phyloP scores from a whole-genome alignment of 306 rosid species.

The Vachellia collinsii region DNA sequence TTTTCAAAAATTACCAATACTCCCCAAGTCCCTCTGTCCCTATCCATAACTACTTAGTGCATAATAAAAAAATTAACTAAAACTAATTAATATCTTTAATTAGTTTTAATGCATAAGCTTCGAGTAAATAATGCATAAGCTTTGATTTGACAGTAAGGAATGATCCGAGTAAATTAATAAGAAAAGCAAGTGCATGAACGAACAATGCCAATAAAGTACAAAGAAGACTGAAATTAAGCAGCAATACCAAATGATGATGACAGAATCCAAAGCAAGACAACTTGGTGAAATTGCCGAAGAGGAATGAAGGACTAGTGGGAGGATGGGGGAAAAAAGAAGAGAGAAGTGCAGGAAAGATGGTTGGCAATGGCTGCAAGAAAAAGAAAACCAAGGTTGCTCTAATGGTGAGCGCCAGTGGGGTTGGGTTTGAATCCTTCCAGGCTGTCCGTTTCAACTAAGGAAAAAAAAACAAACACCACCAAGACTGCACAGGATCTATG shows the following conservation, averaged over 20 bases:
- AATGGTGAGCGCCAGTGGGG: constrained; percentile 61
- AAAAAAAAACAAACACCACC: no score
- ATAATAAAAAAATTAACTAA: no score
- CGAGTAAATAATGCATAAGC: no score
- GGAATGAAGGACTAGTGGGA: constrained; percentile 37
- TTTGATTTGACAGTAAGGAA: no score
- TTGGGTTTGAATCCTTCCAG: constrained; percentile 77
- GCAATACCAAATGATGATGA: constrained; percentile 42
- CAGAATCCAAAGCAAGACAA: constrained; percentile 34
- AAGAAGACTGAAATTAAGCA: constrained; percentile 1
- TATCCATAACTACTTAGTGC: background rate
- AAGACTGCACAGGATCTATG: no score
- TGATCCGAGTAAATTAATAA: constrained; percentile 21
- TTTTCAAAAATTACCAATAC: background rate
- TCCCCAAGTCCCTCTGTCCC: background rate
- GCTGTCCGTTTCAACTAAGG: constrained; percentile 63
- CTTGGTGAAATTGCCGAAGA: constrained; percentile 32
- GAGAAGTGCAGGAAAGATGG: constrained; percentile 74
- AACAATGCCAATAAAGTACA: constrained; percentile 27
- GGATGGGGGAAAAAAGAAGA: constrained; percentile 25
- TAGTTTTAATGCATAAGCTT: no score
- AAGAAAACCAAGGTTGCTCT: constrained; percentile 50
- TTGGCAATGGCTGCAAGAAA: constrained; percentile 75
- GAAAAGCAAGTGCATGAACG: constrained; percentile 33
- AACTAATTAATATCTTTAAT: no score